Base-by-base conservation (phyloP, 768 basidiomycete species). In the Leccinum subtestaceum region DNA sequence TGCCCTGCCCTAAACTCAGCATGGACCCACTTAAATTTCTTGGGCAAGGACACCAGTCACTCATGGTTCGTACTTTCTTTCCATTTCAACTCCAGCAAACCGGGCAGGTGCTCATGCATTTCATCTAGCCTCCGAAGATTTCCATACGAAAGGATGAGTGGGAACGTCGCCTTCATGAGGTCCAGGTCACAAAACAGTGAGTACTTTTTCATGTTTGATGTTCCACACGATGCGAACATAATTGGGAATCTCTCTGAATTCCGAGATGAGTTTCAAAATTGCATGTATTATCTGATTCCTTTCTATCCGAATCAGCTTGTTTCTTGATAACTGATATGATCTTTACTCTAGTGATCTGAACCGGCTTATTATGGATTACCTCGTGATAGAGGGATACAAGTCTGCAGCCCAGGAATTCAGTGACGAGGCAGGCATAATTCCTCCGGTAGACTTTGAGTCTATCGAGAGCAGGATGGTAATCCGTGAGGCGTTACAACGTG, bases 161-260 rank as follows among this genome's bases (percentile, higher is more conserved):
- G 95, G 88, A 93, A 61, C 80, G 81, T 29, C 86, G 89, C 21
- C 79, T 97, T 40, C 85, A 88, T 67, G 89, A 91, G 60, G 93
- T 94, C 9, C 83, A 84, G 59, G 85, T 95, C 46, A 82, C 90
- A 31, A 96, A 96, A 81, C 77, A 86, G 95, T 98, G 84, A 88
- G 94, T 88, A 51, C 52, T 15, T 56, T 56, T 51, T 38, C 53
- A 23, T 55, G 13, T 45, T 62, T 66, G 59, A 57, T 54, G 64
- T 59, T 60, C 53, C 47, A 52, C 55, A 77, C 72, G 88, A 89
- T 89, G 88, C 90, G 74, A 78, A 82, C 74, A 78, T 70, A 73
- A 88, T 81, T 98, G 95, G 96, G 96, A 99, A 98, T 98, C 96
- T 98, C 96, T 95, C 96, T 88, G 94, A 93, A 75, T 74, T 71